Evolutionary conservation across 306 rosid species (phyloP), one percentile per base, ranked within the genome.

Genomic region (Cicer yamashitae): DNA sequence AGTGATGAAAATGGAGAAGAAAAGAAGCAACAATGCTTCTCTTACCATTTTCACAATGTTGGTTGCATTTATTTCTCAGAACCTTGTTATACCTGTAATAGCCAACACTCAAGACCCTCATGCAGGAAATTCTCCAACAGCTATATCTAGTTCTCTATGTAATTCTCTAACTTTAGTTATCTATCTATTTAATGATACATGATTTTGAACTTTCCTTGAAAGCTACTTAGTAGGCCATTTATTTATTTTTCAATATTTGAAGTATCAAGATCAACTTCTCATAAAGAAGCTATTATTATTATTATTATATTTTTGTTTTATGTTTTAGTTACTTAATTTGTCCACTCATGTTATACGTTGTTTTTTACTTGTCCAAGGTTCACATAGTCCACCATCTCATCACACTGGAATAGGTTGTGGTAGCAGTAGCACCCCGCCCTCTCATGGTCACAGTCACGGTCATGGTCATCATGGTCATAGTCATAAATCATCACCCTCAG

Each of bases 51-150:
- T 82, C 82, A 73, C 81, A 76, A 58, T 90, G 82, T 71, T 92
- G 34, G 78, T 77, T 72, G 89, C 82, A 59, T 78, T 91, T 86
- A 76, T 94, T 40, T 89, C 96, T 77, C 92, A 84, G 20, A 81
- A 83, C 89, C 78, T 86, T 77, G 70, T 86, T 54, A 76, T 88
- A 61, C 83, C 90, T 79, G 96, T 76, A 8, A 62, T 76, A 58
- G 84, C 92, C 68, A 20, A 80, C 73, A 38, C 10, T 83, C 71
- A 84, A 81, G 61, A 87, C 80, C 84, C 88, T 47, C 67, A 82
- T 80, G 53, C 84, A 40, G 92, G 83, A 81, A 79, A 51, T 50
- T 76, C 91, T 34, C 94, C 86, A 13, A 2, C 83, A 61, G 92
- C 89, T 86, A 56, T 80, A 61, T 76, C 86, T n/a, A 65, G 30